phyloP scores from a whole-genome alignment of 176 grass and related monocot species.

The Phyllostachys edulis region DNA sequence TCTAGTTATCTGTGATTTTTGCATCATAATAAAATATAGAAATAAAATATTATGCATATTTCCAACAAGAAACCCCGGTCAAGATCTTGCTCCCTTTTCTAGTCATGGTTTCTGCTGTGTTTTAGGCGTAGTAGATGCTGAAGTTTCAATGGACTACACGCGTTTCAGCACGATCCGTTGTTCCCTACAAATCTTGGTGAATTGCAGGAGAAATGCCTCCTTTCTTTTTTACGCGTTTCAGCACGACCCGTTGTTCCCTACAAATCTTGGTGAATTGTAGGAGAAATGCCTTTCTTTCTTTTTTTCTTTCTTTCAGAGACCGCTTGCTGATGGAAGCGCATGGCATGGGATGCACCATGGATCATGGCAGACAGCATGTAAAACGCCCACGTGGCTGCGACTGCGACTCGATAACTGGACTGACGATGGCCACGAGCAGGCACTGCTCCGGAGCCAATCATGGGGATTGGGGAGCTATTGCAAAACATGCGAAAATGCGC shows the following conservation, averaged over 20 bases:
- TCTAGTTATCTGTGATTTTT: too few relatives aligned
- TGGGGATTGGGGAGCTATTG: background rate
- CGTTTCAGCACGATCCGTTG: too few relatives aligned
- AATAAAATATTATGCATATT: too few relatives aligned
- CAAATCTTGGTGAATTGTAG: background rate
- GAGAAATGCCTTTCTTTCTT: background rate
- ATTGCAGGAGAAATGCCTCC: too few relatives aligned
- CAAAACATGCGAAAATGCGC: slow-evolving; percentile 10
- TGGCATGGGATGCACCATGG: background rate
- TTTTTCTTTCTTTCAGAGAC: background rate
- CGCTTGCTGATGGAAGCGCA: background rate
- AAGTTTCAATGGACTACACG: background rate
- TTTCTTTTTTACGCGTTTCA: too few relatives aligned
- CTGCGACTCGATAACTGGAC: slow-evolving; percentile 5
- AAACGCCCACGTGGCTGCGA: slow-evolving; percentile 32
- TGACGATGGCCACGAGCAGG: background rate
- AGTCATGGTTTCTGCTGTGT: background rate
- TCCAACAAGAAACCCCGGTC: background rate
- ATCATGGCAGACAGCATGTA: slow-evolving; percentile 44
- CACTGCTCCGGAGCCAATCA: slow-evolving; percentile 23
- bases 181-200: too few relatives aligned
- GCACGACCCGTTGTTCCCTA: background rate
- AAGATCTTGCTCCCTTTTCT: background rate
- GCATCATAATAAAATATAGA: too few relatives aligned
- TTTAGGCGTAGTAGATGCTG: too few relatives aligned